phyloP scores from a whole-genome alignment of 768 basidiomycete species.

The Boletus sp. region DNA sequence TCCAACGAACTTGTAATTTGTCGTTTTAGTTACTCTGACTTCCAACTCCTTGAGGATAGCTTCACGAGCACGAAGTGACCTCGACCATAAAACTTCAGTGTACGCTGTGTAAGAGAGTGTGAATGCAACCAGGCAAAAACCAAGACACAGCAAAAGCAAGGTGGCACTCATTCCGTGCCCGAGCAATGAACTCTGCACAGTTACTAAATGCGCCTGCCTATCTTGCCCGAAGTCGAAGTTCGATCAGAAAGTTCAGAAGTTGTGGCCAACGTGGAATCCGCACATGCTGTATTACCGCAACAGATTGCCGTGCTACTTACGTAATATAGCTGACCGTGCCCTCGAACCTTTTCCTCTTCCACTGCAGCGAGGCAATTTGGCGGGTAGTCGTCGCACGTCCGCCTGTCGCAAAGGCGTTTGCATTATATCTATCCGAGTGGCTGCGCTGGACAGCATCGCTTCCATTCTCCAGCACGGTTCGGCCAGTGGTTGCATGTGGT shows the following conservation, averaged over 20 bases:
- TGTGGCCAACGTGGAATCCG: constrained; percentile 3
- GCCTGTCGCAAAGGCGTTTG: not conserved
- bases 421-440: not conserved
- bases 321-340: not conserved
- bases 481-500: not conserved
- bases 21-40: not conserved
- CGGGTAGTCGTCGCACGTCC: not conserved
- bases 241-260: not conserved
- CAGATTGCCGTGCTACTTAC: constrained; percentile 2
- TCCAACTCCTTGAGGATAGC: constrained; percentile 22
- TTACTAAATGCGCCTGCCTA: not conserved
- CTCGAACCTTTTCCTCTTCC: not conserved
- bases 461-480: constrained; percentile 2
- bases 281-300: not conserved
- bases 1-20: constrained; percentile 51
- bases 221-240: not conserved
- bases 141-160: constrained; percentile 16
- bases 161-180: constrained; percentile 11
- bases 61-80: constrained; percentile 19
- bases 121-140: constrained; percentile 6
- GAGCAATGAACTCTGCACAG: not conserved
- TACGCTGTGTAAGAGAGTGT: constrained; percentile 25
- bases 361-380: not conserved
- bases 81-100: constrained; percentile 21
- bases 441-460: not conserved